Percentiles rank a stretch among this genome's conserved stretches.
These are phyloP conservation scores for Exophiala sp. DNA, from an alignment of 2,329 filamentous ascomycete genomes.

Conservation along the genomic window DNA sequence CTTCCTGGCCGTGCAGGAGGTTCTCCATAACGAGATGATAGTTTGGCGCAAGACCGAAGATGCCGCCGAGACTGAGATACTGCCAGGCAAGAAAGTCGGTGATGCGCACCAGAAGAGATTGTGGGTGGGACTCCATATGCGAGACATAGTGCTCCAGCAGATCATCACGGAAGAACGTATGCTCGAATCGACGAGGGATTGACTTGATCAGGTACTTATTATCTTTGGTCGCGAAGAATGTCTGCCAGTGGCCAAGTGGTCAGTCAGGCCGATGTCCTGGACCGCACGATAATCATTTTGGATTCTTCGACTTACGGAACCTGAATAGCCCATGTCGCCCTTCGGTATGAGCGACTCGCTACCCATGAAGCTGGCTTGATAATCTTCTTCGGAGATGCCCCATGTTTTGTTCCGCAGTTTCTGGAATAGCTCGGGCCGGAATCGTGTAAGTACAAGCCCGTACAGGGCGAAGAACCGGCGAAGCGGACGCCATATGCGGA, in stretches of 20 bases:
- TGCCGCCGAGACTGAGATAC: constrained; percentile 53
- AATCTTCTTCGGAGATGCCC: constrained; percentile 51
- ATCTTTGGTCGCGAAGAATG: constrained; percentile 64
- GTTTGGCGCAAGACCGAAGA: constrained; percentile 56
- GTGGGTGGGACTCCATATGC: constrained; percentile 56
- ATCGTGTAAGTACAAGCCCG: constrained; percentile 45
- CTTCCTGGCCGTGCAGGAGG: constrained; percentile 56
- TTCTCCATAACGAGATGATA: constrained; percentile 78
- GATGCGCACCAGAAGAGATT: constrained; percentile 63
- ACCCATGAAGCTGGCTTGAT: constrained; percentile 49
- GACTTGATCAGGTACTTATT: constrained; percentile 66
- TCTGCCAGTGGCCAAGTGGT: constrained; percentile 31
- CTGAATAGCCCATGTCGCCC: constrained; percentile 67
- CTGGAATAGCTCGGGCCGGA: constrained; percentile 46
- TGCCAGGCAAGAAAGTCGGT: constrained; percentile 54
- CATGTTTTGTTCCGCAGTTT: constrained; percentile 49
- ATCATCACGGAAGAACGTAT: constrained; percentile 63
- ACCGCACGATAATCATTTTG: background rate
- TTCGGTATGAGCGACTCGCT: constrained; percentile 48
- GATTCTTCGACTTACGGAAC: constrained; percentile 46
- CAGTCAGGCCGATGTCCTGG: background rate
- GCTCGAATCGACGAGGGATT: constrained; percentile 62
- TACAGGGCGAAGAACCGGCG: constrained; percentile 49
- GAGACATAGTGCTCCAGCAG: constrained; percentile 59
- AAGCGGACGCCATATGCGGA: constrained; percentile 36